Percentiles rank a stretch among this genome's conserved stretches.
Evolutionary conservation across 2,329 filamentous ascomycete genomes (phyloP).

Genomic region (Verticillium zaregamsianum): DNA sequence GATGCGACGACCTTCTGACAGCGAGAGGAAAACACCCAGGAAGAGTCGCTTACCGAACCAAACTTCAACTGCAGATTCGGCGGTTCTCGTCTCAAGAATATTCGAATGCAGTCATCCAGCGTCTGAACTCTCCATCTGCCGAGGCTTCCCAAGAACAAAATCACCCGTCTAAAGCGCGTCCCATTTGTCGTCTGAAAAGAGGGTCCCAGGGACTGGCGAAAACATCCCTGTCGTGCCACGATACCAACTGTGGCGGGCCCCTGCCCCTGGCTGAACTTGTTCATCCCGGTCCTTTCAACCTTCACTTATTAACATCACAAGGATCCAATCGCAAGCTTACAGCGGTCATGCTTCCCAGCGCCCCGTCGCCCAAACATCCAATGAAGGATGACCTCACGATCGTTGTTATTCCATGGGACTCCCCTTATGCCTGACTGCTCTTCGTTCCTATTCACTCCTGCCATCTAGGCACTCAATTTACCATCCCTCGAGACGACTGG

Average conservation of each 20-base stretch:
- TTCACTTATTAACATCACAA: not conserved
- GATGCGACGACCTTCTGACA: not conserved
- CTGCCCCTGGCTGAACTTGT: not conserved
- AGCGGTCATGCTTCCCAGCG: not conserved
- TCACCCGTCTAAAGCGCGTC: not conserved
- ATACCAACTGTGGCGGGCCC: not conserved
- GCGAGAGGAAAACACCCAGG: not conserved
- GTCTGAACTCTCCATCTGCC: not conserved
- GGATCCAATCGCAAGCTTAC: not conserved
- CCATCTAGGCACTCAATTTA: not conserved
- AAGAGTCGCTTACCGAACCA: not conserved
- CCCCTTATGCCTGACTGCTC: not conserved
- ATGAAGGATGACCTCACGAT: not conserved
- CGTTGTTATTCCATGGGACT: not conserved
- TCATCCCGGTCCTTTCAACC: not conserved
- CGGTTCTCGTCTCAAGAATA: not conserved
- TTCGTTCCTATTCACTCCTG: not conserved
- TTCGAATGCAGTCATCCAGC: not conserved
- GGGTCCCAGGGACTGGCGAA: not conserved
- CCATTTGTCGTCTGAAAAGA: not conserved
- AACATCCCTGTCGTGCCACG: not conserved
- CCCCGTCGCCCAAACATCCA: not conserved
- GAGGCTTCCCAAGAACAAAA: not conserved
- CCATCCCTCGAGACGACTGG: not conserved
- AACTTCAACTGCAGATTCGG: not conserved